Conservation (phyloP, 352 stramenopile species). For the Pythium rhizo-oryzae region DNA sequence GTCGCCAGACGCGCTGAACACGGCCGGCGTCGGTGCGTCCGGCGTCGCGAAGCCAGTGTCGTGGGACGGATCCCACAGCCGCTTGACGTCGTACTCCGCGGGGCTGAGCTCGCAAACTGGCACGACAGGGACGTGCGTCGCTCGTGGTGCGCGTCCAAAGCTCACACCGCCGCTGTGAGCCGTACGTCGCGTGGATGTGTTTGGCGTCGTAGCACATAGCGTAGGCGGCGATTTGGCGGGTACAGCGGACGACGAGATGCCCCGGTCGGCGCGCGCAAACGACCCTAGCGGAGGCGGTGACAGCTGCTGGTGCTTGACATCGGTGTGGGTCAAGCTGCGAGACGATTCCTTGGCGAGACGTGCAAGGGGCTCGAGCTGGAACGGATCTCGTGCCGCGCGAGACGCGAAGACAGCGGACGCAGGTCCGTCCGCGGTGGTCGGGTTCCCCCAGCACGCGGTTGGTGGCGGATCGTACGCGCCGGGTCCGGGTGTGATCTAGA, state of each 20-base stretch:
- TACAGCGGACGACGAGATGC: background rate
- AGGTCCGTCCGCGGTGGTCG: background rate
- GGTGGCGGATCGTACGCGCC: conserved; percentile 49
- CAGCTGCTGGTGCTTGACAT: background rate
- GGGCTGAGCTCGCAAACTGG: conserved; percentile 22
- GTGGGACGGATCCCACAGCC: conserved; percentile 46
- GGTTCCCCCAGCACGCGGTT: conserved; percentile 27
- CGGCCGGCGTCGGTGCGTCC: conserved; percentile 35
- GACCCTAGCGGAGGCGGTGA: conserved; percentile 19
- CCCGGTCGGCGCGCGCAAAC: conserved; percentile 22
- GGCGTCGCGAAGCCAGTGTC: conserved; percentile 9
- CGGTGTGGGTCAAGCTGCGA: background rate
- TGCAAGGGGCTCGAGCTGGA: conserved; percentile 19
- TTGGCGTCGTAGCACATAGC: background rate
- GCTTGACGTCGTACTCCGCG: conserved; percentile 45
- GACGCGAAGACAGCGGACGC: conserved; percentile 39
- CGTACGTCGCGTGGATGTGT: background rate
- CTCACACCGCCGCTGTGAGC: background rate
- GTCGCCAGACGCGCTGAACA: conserved; percentile 48
- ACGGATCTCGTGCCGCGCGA: conserved; percentile 23
- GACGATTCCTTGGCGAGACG: background rate
- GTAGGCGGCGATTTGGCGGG: background rate
- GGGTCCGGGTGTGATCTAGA: conserved; percentile 49
- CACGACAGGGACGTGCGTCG: conserved; percentile 3
- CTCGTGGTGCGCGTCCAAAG: conserved; percentile 20